Evolutionary conservation across 176 grass and related monocot genomes (phyloP).

Genomic region (Oryza nivara): DNA sequence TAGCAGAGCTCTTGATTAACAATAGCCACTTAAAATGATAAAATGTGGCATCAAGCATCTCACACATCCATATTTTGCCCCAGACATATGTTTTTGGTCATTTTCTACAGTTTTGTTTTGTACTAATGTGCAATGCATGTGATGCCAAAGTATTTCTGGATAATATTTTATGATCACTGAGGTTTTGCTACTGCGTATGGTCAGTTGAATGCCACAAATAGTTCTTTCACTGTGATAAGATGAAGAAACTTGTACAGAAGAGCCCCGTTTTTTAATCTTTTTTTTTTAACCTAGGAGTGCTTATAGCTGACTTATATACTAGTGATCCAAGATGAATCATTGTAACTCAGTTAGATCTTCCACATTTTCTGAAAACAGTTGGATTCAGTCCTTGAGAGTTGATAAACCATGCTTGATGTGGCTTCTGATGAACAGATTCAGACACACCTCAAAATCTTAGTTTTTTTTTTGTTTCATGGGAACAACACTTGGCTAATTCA

Average conservation of each 20-base stretch:
- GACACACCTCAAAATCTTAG: background rate
- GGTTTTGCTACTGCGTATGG: background rate
- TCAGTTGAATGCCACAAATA: constrained; percentile 12
- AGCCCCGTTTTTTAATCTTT: background rate
- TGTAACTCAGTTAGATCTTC: background rate
- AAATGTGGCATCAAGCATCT: constrained; percentile 4
- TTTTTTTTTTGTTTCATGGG: background rate
- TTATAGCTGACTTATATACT: constrained; percentile 9
- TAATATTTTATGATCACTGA: background rate
- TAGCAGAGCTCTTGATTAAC: background rate
- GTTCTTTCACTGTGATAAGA: constrained; percentile 13
- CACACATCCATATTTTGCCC: constrained; percentile 12
- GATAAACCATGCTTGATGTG: background rate
- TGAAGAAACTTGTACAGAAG: constrained; percentile 15
- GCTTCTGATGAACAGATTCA: background rate
- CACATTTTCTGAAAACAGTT: background rate
- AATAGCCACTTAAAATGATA: constrained; percentile 20
- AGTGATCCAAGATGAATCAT: constrained; percentile 1
- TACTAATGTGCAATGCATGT: background rate
- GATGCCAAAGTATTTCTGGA: background rate
- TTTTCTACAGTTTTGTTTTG: constrained; percentile 21
- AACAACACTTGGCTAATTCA: background rate
- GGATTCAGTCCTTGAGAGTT: background rate
- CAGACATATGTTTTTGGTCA: background rate
- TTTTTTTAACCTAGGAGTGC: background rate